A percentile compares a stretch with the other conserved stretches of the same genome.
These are phyloP conservation scores for Colletotrichum sp. DNA, from an alignment of 2,329 filamentous ascomycete species.

Conservation along the genomic window DNA sequence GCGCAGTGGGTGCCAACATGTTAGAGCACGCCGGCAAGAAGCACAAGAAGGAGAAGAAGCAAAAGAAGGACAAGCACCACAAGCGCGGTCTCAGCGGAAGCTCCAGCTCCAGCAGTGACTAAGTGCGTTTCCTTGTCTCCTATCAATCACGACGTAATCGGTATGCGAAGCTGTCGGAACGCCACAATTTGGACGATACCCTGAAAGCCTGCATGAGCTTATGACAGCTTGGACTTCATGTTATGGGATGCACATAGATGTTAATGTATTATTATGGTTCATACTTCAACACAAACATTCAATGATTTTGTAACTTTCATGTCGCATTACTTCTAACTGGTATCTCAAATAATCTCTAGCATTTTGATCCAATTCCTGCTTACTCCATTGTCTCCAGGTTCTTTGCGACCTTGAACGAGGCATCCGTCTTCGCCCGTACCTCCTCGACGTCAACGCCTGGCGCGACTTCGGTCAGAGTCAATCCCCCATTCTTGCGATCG, in stretches of 20 bases:
- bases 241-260: background rate
- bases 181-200: conserved; percentile 6
- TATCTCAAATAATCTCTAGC: background rate
- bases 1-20: conserved; percentile 60
- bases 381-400: conserved; percentile 55
- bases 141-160: background rate
- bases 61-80: conserved; percentile 28
- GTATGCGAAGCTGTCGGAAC: background rate
- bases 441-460: conserved; percentile 72
- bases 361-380: background rate
- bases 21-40: conserved; percentile 41
- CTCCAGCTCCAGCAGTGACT: conserved; percentile 17
- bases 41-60: conserved; percentile 35
- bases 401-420: conserved; percentile 67
- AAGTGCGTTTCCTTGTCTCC: background rate
- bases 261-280: background rate
- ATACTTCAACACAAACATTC: background rate
- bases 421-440: conserved; percentile 72
- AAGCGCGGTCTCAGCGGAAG: conserved; percentile 19
- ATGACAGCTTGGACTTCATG: background rate
- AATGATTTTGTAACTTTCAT: background rate
- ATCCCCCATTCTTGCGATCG: conserved; percentile 62
- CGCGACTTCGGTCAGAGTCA: conserved; percentile 74
- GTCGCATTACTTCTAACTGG: background rate
- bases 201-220: background rate